Evolutionary conservation across 768 basidiomycete species (phyloP), one percentile per base, ranked within the genome.

Genomic region (Pisolithus microcarpus): DNA sequence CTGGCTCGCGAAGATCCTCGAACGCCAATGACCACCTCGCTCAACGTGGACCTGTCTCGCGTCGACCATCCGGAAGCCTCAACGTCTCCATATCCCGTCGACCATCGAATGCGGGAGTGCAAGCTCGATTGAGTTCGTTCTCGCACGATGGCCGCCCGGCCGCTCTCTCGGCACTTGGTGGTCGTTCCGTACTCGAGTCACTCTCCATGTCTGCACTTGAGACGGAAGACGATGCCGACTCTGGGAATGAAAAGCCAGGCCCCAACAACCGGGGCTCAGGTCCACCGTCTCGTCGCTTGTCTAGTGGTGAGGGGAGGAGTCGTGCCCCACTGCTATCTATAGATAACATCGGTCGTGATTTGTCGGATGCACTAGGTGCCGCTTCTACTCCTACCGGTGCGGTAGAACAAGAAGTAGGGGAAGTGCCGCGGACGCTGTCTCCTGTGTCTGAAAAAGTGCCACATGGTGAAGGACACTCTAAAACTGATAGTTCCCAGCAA

Each of bases 161-260:
- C 31, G 16, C 58, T 21, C 56, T 62, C 24, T 48, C 61, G 2
- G 55, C 58, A 6, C 56, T 59, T 3, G 60, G 58, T 48, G 65
- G 69, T 2, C 71, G 68, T 19, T 49, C 61, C 5, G 50, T 74
- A 21, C 67, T 75, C 26, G 72, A 73, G n/a, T 62, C 65, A 1
- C 65, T 77, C 26, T 76, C 77, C 26, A 74, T 74, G 64, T 81
- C 79, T 2, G 81, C 81, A 7, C 62, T 82, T 38, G 81, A 75
- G 11, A 69, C 69, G 6, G 75, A 81, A 18, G 74, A 76, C 47
- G 70, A 73, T 1, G 52, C 66, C 24, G 61, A 46, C 19, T 58
- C 61, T 7, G 64, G 63, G 16, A 31, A 39, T 4, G 60, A 61
- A 31, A 58, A 52, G 24, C 40, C 51, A 19, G 56, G 52, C 6